Evolutionary conservation across 441 rosid species (phyloP).

Genomic region (Breynia disticha): DNA sequence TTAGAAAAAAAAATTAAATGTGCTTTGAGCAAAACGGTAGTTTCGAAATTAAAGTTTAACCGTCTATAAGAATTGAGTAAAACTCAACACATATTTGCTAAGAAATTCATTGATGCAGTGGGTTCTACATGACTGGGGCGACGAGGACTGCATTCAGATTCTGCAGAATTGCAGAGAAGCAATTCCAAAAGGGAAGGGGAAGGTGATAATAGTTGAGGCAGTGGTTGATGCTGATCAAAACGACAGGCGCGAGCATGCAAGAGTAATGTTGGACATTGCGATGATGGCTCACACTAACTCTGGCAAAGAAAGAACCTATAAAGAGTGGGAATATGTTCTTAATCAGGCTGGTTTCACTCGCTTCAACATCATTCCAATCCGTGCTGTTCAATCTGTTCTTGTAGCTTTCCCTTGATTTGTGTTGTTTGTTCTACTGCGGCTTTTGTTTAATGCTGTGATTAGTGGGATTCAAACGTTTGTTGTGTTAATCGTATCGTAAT

Average conservation of each 20-base stretch:
- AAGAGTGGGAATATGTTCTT: slow-evolving; percentile 58
- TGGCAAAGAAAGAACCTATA: slow-evolving; percentile 55
- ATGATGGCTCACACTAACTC: slow-evolving; percentile 55
- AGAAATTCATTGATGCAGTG: too few species aligned
- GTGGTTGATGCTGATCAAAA: slow-evolving; percentile 32
- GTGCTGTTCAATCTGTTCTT: slow-evolving; percentile 36
- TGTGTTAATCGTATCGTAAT: too few species aligned
- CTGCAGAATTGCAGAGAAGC: slow-evolving; percentile 56
- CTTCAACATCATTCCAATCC: slow-evolving; percentile 28
- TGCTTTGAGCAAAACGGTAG: too few species aligned
- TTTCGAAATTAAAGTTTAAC: too few species aligned
- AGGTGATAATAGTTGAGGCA: slow-evolving; percentile 50
- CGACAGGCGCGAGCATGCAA: slow-evolving; percentile 29
- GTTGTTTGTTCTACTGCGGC: background rate
- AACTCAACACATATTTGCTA: too few species aligned
- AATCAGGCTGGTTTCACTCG: slow-evolving; percentile 46
- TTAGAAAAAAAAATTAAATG: too few species aligned
- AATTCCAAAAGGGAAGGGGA: slow-evolving; percentile 34
- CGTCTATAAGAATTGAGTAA: too few species aligned
- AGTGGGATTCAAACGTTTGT: too few species aligned
- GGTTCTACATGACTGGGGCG: slow-evolving; percentile 74
- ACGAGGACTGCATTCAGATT: slow-evolving; percentile 52
- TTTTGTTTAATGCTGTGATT: too few species aligned
- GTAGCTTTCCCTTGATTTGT: slow-evolving; percentile 32
- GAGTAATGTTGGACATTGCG: slow-evolving; percentile 53